Evolutionary conservation across 805 yeast genomes (phyloP), one percentile per base, ranked within the genome.

Genomic region (Nakazawaea anatomiae): DNA sequence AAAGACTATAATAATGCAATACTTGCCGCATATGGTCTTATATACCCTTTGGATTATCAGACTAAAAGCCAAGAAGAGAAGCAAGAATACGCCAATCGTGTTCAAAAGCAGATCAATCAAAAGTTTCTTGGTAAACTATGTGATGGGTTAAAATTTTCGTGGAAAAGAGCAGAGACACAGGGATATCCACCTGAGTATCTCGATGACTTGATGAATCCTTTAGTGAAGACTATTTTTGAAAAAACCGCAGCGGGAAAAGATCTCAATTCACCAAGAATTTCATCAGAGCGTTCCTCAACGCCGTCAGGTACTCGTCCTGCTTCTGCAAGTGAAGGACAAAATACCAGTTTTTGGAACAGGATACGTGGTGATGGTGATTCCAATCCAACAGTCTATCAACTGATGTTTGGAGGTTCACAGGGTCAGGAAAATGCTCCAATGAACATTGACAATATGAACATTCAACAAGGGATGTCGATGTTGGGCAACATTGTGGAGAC

Each of bases 1-100:
- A 63, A 66, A 50, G 58, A 61, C 30, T 73, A 73, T 52, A 70
- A 65, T 25, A 60, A 58, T 47, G 73, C 75, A 1, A 60, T 72
- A 11, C 50, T 56, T 42, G 52, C 58, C 0, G 29, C 30, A 10
- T 11, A 30, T 29, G 51, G 51, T 3, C n/a, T 14, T 11, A 30
- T 48, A 14, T 48, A 18, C 27, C 51, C 51, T 14, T 29, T 42
- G 18, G 6, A 48, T 42, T 31, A 42, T 12, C 9, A 14, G 5
- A 27, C 14, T 4, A 29, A 34, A 31, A 32, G 38, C 28, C 39
- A 35, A 7, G 14, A 8, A 2, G 42, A 32, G 4, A 42, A 25
- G 7, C 7, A 41, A 27, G 28, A 55, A 57, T 39, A 43, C 58
- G 3, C 44, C 32, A 5, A 57, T 56, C 39, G 56, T 60, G 8